phyloP scores from a whole-genome alignment of 345 rosid species.

The Rhodamnia rubescens region DNA sequence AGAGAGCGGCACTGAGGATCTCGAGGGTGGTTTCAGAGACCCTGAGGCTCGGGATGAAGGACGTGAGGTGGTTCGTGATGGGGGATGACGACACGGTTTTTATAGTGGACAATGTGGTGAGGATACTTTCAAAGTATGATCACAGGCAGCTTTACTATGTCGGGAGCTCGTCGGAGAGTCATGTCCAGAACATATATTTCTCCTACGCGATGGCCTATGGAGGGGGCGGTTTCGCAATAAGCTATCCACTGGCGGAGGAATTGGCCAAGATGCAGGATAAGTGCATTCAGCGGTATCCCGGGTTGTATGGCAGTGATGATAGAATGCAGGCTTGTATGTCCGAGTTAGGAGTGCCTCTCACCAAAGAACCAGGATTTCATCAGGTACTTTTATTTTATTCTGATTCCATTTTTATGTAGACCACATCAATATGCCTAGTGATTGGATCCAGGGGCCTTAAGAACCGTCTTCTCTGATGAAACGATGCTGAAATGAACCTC shows the following conservation, averaged over 20 bases:
- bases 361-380: conserved; percentile 74
- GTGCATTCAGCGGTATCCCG: conserved; percentile 76
- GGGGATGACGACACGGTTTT: conserved; percentile 81
- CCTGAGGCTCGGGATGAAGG: conserved; percentile 44
- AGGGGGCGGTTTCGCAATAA: conserved; percentile 83
- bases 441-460: not conserved
- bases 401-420: not conserved
- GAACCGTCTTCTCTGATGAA: not conserved
- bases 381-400: conserved; percentile 32
- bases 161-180: conserved; percentile 77
- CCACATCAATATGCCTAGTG: not conserved
- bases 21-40: conserved; percentile 72
- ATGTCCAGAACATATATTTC: conserved; percentile 64
- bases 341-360: conserved; percentile 70
- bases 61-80: conserved; percentile 79
- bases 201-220: conserved; percentile 79
- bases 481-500: not conserved
- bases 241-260: conserved; percentile 57
- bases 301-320: conserved; percentile 73
- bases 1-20: conserved; percentile 65
- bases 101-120: conserved; percentile 53
- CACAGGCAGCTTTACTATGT: conserved; percentile 57
- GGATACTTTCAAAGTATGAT: conserved; percentile 48
- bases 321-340: conserved; percentile 85
- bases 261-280: conserved; percentile 62